Percentiles rank a stretch among this genome's conserved stretches.
These are phyloP conservation scores for Cladophialophora exuberans DNA, from an alignment of 2,329 filamentous ascomycete species.

Conservation along the genomic window DNA sequence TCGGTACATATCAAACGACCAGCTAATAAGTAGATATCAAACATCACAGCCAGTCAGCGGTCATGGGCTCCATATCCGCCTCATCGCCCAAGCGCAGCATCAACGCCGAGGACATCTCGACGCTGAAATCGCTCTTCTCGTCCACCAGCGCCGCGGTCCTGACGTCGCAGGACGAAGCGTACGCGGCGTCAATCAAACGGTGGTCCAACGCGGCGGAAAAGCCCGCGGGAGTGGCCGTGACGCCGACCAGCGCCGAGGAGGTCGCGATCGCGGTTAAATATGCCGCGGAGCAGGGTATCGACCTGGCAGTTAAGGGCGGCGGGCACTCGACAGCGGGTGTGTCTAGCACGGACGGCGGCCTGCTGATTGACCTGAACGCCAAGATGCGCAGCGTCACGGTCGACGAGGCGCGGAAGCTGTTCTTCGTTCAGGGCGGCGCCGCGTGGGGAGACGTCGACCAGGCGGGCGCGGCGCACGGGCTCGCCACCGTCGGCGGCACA, in stretches of 20 bases:
- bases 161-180: slow-evolving; percentile 40
- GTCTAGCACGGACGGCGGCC: slow-evolving; percentile 54
- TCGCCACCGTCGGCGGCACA: slow-evolving; percentile 65
- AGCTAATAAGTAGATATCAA: too few species aligned
- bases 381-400: slow-evolving; percentile 56
- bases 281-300: slow-evolving; percentile 48
- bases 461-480: slow-evolving; percentile 52
- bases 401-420: slow-evolving; percentile 48
- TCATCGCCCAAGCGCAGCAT: slow-evolving; percentile 19
- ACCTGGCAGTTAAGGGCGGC: slow-evolving; percentile 59
- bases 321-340: slow-evolving; percentile 60
- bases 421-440: slow-evolving; percentile 57
- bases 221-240: slow-evolving; percentile 49
- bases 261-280: slow-evolving; percentile 50
- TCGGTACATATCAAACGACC: too few species aligned
- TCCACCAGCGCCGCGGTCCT: slow-evolving; percentile 36
- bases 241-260: slow-evolving; percentile 47
- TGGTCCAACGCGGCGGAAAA: slow-evolving; percentile 46
- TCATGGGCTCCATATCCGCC: slow-evolving; percentile 27
- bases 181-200: slow-evolving; percentile 41
- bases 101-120: slow-evolving; percentile 24
- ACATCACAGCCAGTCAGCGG: background rate
- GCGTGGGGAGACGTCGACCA: slow-evolving; percentile 60
- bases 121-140: slow-evolving; percentile 20
- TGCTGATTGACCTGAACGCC: slow-evolving; percentile 58